A percentile compares a stretch with the other conserved stretches of the same genome.
These are phyloP conservation scores for Ochromonadaceae sp. DNA, from an alignment of 352 stramenopile species.

Conservation along the genomic window DNA sequence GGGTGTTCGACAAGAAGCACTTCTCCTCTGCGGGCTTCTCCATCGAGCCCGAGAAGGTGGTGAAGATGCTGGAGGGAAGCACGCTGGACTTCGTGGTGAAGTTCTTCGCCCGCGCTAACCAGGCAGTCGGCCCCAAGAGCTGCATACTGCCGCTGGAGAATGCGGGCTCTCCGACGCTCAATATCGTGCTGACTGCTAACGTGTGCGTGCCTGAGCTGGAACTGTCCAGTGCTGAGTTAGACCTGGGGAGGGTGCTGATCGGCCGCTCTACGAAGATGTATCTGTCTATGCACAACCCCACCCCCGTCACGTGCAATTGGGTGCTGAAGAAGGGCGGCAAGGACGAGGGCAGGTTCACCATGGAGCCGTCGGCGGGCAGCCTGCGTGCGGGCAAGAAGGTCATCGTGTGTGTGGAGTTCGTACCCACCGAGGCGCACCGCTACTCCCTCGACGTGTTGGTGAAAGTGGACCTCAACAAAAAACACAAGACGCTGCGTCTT, in stretches of 20 bases:
- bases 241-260: conserved; percentile 71
- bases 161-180: conserved; percentile 37
- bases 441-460: conserved; percentile 53
- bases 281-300: conserved; percentile 70
- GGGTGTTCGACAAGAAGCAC: conserved; percentile 75
- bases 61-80: conserved; percentile 68
- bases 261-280: conserved; percentile 64
- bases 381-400: conserved; percentile 50
- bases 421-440: conserved; percentile 28
- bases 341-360: conserved; percentile 56
- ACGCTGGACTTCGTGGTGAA: conserved; percentile 67
- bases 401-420: conserved; percentile 73
- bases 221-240: conserved; percentile 54
- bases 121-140: conserved; percentile 12
- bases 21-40: conserved; percentile 61
- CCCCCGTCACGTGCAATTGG: conserved; percentile 67
- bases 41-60: conserved; percentile 78
- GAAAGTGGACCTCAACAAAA: conserved; percentile 58
- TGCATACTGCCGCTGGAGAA: conserved; percentile 12
- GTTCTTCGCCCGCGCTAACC: conserved; percentile 48
- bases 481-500: conserved; percentile 50
- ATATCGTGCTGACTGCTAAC: conserved; percentile 55
- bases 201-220: conserved; percentile 72
- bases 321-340: conserved; percentile 61
- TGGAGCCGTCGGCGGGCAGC: conserved; percentile 49